Evolutionary conservation across 768 basidiomycete genomes (phyloP).

Genomic region (Leccinellum albellum): DNA sequence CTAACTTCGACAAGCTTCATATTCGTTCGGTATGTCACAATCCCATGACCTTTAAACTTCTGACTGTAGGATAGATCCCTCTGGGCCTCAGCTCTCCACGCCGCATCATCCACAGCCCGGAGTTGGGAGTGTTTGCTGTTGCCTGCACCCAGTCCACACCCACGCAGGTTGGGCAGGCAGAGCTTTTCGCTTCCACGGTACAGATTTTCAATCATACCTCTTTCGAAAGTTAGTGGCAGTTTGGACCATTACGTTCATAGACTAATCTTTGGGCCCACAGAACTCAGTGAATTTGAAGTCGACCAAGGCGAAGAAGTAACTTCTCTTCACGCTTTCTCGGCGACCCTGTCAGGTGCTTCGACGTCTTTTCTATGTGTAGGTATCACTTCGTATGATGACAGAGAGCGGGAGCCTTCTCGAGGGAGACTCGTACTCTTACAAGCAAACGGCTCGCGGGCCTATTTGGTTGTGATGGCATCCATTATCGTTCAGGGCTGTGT

Average conservation of each 20-base stretch:
- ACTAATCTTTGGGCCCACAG: conserved; percentile 12
- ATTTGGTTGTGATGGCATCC: conserved; percentile 37
- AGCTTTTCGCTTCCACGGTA: conserved; percentile 51
- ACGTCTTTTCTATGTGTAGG: conserved; percentile 50
- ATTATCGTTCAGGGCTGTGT: conserved; percentile 60
- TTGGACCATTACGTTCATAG: neutral
- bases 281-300: conserved; percentile 29
- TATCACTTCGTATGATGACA: conserved; percentile 37
- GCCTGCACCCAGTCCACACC: conserved; percentile 56
- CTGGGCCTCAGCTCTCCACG: conserved; percentile 72
- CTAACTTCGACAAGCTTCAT: conserved; percentile 73
- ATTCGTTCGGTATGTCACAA: conserved; percentile 60
- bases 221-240: conserved; percentile 53
- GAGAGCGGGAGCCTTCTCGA: conserved; percentile 47
- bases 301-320: conserved; percentile 60
- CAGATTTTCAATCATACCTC: conserved; percentile 62
- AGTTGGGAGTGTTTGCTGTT: conserved; percentile 59
- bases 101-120: conserved; percentile 57
- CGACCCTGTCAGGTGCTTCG: conserved; percentile 26
- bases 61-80: conserved; percentile 45
- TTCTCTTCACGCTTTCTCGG: conserved; percentile 38
- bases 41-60: neutral
- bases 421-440: conserved; percentile 63
- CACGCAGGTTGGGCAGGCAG: conserved; percentile 47
- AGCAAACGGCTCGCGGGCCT: conserved; percentile 22